Percentiles rank a stretch among this genome's conserved stretches.
Evolutionary conservation across 306 rosid species (phyloP).

Genomic region (Clitoria ternatea): DNA sequence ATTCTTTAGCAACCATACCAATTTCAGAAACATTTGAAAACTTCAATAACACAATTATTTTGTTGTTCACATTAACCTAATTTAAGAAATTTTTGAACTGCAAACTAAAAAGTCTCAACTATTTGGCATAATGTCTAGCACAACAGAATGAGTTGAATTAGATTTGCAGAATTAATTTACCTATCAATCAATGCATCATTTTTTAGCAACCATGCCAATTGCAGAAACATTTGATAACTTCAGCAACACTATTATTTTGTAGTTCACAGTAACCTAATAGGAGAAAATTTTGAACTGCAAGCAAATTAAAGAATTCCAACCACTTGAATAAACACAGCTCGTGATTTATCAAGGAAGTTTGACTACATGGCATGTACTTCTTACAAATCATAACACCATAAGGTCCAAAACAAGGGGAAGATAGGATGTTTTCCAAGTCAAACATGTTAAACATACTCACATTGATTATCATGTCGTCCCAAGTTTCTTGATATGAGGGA

Average conservation of each 20-base stretch:
- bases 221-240: too few relatives aligned
- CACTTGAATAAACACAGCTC: neutral
- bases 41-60: neutral
- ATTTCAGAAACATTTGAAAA: conserved; percentile 10
- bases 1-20: neutral
- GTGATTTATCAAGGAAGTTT: conserved; percentile 13
- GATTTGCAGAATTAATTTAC: too few relatives aligned
- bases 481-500: conserved; percentile 85
- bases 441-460: conserved; percentile 48
- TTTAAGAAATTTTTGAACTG: neutral
- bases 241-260: too few relatives aligned
- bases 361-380: neutral
- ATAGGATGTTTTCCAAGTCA: neutral
- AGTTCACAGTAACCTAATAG: neutral
- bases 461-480: conserved; percentile 96
- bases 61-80: neutral
- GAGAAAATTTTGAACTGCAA: neutral
- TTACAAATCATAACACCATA: conserved; percentile 2
- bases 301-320: neutral
- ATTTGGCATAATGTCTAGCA: too few relatives aligned
- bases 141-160: too few relatives aligned
- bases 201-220: neutral
- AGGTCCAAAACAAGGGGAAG: neutral
- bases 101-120: too few relatives aligned
- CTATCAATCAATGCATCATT: too few relatives aligned